Base-by-base conservation (phyloP, 2,329 filamentous ascomycete genomes). In the Fusarium luffae region DNA sequence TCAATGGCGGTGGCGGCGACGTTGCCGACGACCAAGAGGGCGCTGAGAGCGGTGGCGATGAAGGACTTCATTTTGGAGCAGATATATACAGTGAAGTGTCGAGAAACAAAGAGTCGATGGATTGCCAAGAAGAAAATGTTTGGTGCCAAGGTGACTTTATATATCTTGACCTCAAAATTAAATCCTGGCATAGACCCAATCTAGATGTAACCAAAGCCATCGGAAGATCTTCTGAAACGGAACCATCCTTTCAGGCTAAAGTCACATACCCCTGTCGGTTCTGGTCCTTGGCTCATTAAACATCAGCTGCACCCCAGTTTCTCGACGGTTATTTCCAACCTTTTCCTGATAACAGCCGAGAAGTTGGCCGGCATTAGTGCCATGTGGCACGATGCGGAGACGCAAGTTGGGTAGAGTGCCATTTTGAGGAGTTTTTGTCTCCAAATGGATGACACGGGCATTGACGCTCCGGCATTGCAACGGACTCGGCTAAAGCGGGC, bases 1-100 rank as follows among this genome's bases (percentile, higher is more conserved):
- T 70, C 69, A 28, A 77, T 62, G 3, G 80, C 79, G 25, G 78
- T 66, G n/a, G 76, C 73, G 18, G 66, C 70, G 4, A 74, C 77
- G 19, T 73, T 73, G 32, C 68, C 67, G 51, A 74, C 73, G 37
- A 80, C 72, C 12, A 69, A 23, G 10, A 63, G 47, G 30, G 59
- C 9, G 41, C 57, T 46, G 16, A 74, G 8, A 21, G 61, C 56
- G 11, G 44, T 23, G n/a, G 57, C 44, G 28, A 63, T 25, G n/a
- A 69, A 49, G 4, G 67, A 67, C 16, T 57, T 54, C 67, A 70
- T 70, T 13, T 19, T 54, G 32, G 42, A 14, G 16, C 9, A 37
- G 19, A 7, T 56, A 56, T 63, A 12, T 63, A 63, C 58, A 54
- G 19, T 14, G 37, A 9, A 12, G 30, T 63, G 12, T 54, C 14